Percentiles rank a stretch among this genome's conserved stretches.
Evolutionary conservation across 2,329 filamentous ascomycete genomes (phyloP).

Genomic region (Penicillium verrucosum): DNA sequence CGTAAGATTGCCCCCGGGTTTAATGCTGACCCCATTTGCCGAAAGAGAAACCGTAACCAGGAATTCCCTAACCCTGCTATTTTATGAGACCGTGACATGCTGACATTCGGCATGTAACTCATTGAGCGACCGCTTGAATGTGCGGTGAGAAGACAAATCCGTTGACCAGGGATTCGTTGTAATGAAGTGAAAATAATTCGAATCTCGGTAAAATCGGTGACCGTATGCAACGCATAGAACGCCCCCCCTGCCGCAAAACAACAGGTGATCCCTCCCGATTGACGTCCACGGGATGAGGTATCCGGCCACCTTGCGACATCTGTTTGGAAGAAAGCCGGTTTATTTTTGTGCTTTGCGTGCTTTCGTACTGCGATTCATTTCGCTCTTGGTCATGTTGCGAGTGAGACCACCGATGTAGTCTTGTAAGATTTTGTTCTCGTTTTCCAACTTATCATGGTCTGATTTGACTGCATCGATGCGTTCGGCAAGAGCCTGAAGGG

Average conservation of each 20-base stretch:
- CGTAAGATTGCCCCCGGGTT: slow-evolving; percentile 2
- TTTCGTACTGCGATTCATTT: slow-evolving; percentile 54
- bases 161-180: slow-evolving; percentile 2
- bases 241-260: background rate
- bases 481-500: slow-evolving; percentile 83
- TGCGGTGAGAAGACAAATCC: background rate
- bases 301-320: slow-evolving; percentile 14
- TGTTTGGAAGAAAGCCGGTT: slow-evolving; percentile 4
- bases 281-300: slow-evolving; percentile 13
- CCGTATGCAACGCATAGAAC: background rate
- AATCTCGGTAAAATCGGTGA: slow-evolving; percentile 4
- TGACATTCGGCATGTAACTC: background rate
- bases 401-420: slow-evolving; percentile 98
- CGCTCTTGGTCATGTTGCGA: slow-evolving; percentile 61
- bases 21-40: background rate
- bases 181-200: slow-evolving; percentile 4
- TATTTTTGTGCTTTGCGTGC: slow-evolving; percentile 47
- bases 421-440: slow-evolving; percentile 93
- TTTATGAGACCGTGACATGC: slow-evolving; percentile 5
- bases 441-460: slow-evolving; percentile 95
- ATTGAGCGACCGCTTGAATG: background rate
- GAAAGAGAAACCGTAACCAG: background rate
- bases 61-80: background rate
- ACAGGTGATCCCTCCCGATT: slow-evolving; percentile 9
- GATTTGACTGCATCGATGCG: slow-evolving; percentile 91